These are phyloP conservation scores for Metschnikowia orientalis DNA, from an alignment of 805 yeast genomes.

Conservation along the genomic window DNA sequence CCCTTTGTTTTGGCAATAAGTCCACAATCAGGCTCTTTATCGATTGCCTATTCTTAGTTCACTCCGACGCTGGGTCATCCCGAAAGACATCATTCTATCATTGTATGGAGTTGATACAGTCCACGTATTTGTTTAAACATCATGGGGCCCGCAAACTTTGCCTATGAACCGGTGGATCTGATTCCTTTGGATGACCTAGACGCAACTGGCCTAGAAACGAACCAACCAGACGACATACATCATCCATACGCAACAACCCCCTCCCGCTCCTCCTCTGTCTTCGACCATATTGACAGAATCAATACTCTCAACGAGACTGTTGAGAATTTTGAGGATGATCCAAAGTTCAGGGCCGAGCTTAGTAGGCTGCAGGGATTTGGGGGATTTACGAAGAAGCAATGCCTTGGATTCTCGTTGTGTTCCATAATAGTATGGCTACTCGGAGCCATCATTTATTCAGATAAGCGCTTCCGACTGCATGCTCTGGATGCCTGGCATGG, in stretches of 20 bases:
- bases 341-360: conserved; percentile 9
- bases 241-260: not conserved
- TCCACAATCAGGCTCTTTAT: too few species aligned
- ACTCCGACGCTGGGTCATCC: too few species aligned
- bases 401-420: conserved; percentile 2
- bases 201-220: too few species aligned
- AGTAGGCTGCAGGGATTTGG: conserved; percentile 5
- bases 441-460: conserved; percentile 27
- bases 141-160: not conserved
- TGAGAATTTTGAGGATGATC: conserved; percentile 12
- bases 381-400: conserved; percentile 3
- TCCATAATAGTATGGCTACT: conserved; percentile 24
- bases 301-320: conserved; percentile 15
- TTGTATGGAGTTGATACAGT: too few species aligned
- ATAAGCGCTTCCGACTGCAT: conserved; percentile 15
- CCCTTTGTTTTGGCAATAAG: too few species aligned
- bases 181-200: conserved; percentile 9
- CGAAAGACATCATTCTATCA: too few species aligned
- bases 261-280: conserved; percentile 23
- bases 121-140: too few species aligned
- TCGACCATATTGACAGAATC: conserved; percentile 27
- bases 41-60: too few species aligned
- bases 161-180: conserved; percentile 5
- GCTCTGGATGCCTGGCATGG: conserved; percentile 14
- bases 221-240: too few species aligned